These are phyloP conservation scores for Adenanthera pavonina DNA, from an alignment of 306 rosid species.

Conservation along the genomic window DNA sequence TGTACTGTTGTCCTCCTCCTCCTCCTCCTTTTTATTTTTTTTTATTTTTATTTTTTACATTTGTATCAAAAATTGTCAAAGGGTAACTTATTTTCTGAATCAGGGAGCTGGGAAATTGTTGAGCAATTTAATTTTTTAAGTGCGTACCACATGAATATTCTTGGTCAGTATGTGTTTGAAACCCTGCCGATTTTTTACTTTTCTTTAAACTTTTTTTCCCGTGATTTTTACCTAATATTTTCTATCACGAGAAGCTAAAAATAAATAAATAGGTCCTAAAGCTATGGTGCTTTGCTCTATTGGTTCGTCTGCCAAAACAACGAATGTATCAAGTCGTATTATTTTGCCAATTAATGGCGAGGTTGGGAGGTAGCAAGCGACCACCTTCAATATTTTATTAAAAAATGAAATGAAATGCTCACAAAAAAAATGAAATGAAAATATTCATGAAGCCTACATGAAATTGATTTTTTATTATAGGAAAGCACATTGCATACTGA, in stretches of 20 bases:
- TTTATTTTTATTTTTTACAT: neutral
- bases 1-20: neutral
- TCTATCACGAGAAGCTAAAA: neutral
- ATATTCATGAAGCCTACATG: no score
- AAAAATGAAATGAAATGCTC: no score
- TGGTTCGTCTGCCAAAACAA: neutral
- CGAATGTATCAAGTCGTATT: no score
- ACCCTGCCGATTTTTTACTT: neutral
- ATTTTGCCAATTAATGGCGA: no score
- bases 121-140: neutral
- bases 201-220: neutral
- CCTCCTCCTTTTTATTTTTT: neutral
- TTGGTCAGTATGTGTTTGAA: conserved; percentile 16
- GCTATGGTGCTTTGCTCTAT: neutral
- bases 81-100: conserved; percentile 22
- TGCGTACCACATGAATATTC: conserved; percentile 14
- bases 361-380: no score
- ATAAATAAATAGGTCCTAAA: neutral
- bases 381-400: no score
- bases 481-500: no score
- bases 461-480: no score
- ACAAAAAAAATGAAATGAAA: no score
- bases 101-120: conserved; percentile 28
- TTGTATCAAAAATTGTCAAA: conserved; percentile 17
- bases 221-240: neutral